Percentiles rank a stretch among this genome's conserved stretches.
phyloP scores from a whole-genome alignment of 2,329 filamentous ascomycete genomes.

The Fusarium ramigenum region DNA sequence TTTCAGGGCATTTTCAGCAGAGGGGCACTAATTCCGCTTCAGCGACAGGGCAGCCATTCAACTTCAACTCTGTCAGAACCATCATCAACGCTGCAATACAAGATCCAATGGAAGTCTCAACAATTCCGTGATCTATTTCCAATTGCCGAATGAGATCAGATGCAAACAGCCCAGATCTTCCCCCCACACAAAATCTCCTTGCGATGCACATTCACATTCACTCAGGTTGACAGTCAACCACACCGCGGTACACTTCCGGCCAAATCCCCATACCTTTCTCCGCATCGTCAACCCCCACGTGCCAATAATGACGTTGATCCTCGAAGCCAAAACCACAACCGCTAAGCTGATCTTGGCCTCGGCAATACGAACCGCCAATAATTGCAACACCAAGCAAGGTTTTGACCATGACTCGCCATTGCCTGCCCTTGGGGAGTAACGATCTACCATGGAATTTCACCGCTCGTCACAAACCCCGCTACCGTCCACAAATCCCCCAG shows the following conservation, averaged over 20 bases:
- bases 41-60: background rate
- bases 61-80: accelerated
- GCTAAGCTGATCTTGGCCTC: background rate
- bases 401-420: background rate
- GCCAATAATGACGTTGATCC: background rate
- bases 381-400: background rate
- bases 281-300: constrained; percentile 4
- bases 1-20: too few species aligned
- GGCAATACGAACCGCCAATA: too few species aligned
- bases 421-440: background rate
- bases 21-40: background rate
- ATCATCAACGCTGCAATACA: too few species aligned
- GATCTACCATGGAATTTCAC: background rate
- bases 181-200: constrained; percentile 2
- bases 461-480: background rate
- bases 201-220: background rate
- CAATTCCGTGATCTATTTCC: background rate
- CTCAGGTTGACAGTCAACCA: constrained; percentile 16
- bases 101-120: background rate
- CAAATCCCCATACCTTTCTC: background rate
- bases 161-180: background rate
- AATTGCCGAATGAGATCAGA: background rate
- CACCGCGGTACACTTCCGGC: background rate
- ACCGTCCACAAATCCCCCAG: background rate
- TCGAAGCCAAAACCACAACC: background rate